Evolutionary conservation across 1,284 basidiomycete genomes (phyloP), one percentile per base, ranked within the genome.

Genomic region (Rhodotorula sp.): DNA sequence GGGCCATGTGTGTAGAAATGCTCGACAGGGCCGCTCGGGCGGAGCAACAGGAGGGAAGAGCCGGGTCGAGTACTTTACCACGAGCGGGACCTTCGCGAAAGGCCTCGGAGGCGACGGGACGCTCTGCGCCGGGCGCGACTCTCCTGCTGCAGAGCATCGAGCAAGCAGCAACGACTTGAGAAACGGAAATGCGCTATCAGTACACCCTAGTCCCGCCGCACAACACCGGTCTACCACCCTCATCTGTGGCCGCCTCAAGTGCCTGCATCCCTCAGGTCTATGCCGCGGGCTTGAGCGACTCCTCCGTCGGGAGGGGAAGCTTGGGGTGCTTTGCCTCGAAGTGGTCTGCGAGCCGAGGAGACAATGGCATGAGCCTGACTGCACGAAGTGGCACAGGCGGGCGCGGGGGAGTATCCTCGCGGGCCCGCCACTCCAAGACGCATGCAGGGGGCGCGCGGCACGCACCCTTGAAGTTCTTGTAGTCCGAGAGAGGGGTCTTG

Each of bases 291-390:
- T 5, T 8, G n/a, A 61, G 22, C 1, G 46, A 25, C 39, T 60
- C 62, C 37, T 65, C 62, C 32, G 63, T 32, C 34, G 62, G 67
- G 29, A 68, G 48, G 21, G 67, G 60, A 4, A 64, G 54, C 57
- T 70, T 70, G n/a, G 64, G 58, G 54, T 70, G 68, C 58, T 70
- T 70, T 13, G 63, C 50, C 57, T 54, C 58, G 41, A 64, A 69
- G 58, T 65, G 63, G 2, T 63, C 56, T 37, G 34, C 27, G 22
- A 50, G 39, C 9, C 34, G 34, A 21, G 50, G 6, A 22, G 46
- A 25, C 6, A 48, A 25, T 22, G 6, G 46, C 46, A 50, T n/a
- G 5, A n/a, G n/a, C n/a, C n/a, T n/a, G n/a, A n/a, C n/a, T n/a
- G n/a, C n/a, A n/a, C n/a, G n/a, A n/a, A 25, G 22, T 27, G 7